Evolutionary conservation across 2,329 filamentous ascomycete species (phyloP), one percentile per base, ranked within the genome.

Genomic region (Hypoxylon sp.): DNA sequence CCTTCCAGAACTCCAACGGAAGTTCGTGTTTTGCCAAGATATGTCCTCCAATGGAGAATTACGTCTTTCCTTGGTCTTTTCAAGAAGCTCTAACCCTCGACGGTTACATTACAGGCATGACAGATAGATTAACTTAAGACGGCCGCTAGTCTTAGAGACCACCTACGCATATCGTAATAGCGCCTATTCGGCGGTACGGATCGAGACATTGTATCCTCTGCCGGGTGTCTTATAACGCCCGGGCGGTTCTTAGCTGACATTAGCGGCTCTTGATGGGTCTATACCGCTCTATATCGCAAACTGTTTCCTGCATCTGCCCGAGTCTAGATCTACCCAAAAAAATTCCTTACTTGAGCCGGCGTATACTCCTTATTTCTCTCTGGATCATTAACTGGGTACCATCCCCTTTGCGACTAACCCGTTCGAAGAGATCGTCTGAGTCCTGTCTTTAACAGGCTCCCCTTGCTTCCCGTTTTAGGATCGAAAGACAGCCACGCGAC

Each of bases 271-370:
- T 47, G 13, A 44, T 17, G 39, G 39, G 7, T 44, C 39, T 10
- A 44, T 44, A 3, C 21, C 17, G 39, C 39, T 44, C 15, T 44
- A 10, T 63, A 61, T 60, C 57, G 61, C 64, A 52, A 53, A 32
- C 53, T 54, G 47, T 52, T 62, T 64, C 46, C 62, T 69, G 60
- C 60, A 69, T 65, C 42, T 47, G 54, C 37, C 61, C 63, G 62
- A 71, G 66, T 62, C 66, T 66, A 71, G 66, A 69, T 67, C 51
- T 65, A 55, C 42, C 52, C 21, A 47, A 60, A 47, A 60, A 46
- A 13, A 15, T 39, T 50, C 35, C 55, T 54, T 15, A 47, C 27
- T 27, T 31, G 32, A 62, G 19, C 52, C 48, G 6, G 51, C 17
- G 35, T 66, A 66, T 59, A 59, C 29, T 50, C 50, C 19, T 37